Evolutionary conservation across 2,329 filamentous ascomycete species (phyloP).

Genomic region (Hypoxylon sp.): DNA sequence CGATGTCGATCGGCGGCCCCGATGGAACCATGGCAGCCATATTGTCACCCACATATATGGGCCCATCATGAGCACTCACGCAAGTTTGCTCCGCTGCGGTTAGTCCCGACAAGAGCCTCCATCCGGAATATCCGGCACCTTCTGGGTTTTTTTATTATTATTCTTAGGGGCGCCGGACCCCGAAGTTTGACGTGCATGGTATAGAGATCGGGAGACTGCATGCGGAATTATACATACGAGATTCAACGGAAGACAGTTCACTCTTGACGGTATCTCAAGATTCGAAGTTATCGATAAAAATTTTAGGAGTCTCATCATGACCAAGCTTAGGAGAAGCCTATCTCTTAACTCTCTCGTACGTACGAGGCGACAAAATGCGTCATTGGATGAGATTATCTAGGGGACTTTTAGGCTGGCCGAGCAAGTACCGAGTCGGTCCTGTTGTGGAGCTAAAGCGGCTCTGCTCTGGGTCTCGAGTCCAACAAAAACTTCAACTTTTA

Average conservation of each 20-base stretch:
- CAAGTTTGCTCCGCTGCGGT: slow-evolving; percentile 36
- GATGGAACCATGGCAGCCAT: slow-evolving; percentile 36
- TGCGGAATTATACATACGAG: slow-evolving; percentile 4
- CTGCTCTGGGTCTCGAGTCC: slow-evolving; percentile 42
- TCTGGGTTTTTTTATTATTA: slow-evolving; percentile 16
- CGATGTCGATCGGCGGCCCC: slow-evolving; percentile 36
- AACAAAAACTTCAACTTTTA: slow-evolving; percentile 25
- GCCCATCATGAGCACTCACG: slow-evolving; percentile 39
- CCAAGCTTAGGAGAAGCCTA: neutral
- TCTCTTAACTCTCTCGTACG: slow-evolving; percentile 10
- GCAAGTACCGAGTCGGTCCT: slow-evolving; percentile 53
- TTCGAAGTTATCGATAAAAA: slow-evolving; percentile 2
- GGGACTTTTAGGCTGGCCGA: slow-evolving; percentile 46
- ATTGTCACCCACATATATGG: slow-evolving; percentile 43
- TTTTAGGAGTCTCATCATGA: neutral
- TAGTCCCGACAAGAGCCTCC: slow-evolving; percentile 41
- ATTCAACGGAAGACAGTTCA: slow-evolving; percentile 5
- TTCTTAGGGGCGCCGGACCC: slow-evolving; percentile 25
- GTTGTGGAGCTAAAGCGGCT: slow-evolving; percentile 52
- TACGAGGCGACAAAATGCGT: slow-evolving; percentile 25
- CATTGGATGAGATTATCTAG: slow-evolving; percentile 30
- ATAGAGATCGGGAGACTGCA: slow-evolving; percentile 13
- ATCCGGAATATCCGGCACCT: slow-evolving; percentile 32
- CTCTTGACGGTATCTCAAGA: slow-evolving; percentile 2
- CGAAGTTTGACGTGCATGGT: slow-evolving; percentile 14